Evolutionary conservation across 345 rosid species (phyloP).

Genomic region (Syzygium oleosum): DNA sequence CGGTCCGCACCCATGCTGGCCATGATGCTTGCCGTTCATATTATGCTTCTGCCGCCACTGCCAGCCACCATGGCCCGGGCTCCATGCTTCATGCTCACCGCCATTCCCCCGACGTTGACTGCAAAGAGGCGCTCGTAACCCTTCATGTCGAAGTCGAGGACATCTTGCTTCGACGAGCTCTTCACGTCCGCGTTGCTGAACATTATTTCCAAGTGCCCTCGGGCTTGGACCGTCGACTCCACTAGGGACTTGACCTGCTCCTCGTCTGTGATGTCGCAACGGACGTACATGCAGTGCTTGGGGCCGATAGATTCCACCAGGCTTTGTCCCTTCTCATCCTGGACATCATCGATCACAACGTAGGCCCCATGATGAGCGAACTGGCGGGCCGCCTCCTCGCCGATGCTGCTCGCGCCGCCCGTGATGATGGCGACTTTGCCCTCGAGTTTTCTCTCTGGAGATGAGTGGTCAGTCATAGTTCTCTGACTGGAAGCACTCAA

Average conservation of each 20-base stretch:
- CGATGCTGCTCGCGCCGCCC: constrained; percentile 11
- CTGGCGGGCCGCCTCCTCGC: constrained; percentile 1
- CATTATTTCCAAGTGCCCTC: constrained; percentile 20
- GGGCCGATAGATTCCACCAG: constrained; percentile 10
- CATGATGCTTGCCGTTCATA: constrained; percentile 9
- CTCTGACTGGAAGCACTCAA: too few relatives aligned
- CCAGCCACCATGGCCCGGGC: constrained; percentile 15
- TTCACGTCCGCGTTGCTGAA: constrained; percentile 24
- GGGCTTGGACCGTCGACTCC: constrained; percentile 9
- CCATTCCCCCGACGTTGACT: constrained; percentile 9
- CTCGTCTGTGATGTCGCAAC: constrained; percentile 24
- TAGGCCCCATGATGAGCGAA: neutral
- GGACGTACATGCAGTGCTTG: constrained; percentile 7
- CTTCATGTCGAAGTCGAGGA: constrained; percentile 7
- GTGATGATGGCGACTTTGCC: constrained; percentile 14
- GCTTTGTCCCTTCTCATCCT: too few relatives aligned
- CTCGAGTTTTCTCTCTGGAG: neutral
- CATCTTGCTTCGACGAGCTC: neutral
- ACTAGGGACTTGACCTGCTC: constrained; percentile 21
- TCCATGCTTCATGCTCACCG: constrained; percentile 13
- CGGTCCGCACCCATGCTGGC: neutral
- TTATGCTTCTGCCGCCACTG: constrained; percentile 2
- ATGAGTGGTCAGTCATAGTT: too few relatives aligned
- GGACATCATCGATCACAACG: too few relatives aligned
- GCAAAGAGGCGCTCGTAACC: neutral